Evolutionary conservation across 2,329 filamentous ascomycete species (phyloP).

Genomic region (Clonostachys chloroleuca): DNA sequence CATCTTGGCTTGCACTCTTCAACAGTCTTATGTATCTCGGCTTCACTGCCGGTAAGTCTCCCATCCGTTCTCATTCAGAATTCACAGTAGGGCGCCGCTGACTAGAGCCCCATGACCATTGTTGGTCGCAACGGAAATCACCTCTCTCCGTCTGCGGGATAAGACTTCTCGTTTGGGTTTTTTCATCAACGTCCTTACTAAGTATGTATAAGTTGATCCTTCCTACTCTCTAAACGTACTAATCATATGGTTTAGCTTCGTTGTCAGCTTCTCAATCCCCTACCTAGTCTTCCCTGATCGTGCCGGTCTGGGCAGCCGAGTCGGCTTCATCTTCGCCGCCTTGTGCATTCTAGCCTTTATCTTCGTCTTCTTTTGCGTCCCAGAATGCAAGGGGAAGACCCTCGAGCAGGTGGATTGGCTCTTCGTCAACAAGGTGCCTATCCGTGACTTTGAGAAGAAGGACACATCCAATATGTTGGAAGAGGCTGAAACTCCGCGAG

Average conservation of each 20-base stretch:
- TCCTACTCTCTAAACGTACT: too few species aligned
- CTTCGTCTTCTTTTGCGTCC: constrained; percentile 11
- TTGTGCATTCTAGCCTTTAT: constrained; percentile 6
- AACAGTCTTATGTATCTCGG: constrained; percentile 1
- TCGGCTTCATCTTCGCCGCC: constrained; percentile 13
- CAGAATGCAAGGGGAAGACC: constrained; percentile 11
- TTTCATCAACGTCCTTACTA: constrained; percentile 19
- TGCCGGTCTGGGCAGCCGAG: constrained; percentile 22
- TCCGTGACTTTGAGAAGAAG: not conserved
- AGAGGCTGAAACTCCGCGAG: too few species aligned
- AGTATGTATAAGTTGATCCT: constrained; percentile 7
- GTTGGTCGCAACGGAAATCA: constrained; percentile 24
- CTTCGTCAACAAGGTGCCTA: constrained; percentile 5
- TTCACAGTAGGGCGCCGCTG: constrained; percentile 1
- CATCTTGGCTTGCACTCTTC: not conserved
- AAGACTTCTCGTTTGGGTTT: constrained; percentile 17
- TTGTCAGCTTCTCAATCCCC: constrained; percentile 26
- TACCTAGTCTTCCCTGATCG: constrained; percentile 28
- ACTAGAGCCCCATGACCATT: constrained; percentile 24
- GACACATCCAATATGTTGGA: too few species aligned
- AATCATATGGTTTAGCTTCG: constrained; percentile 4
- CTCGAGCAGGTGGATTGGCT: constrained; percentile 15
- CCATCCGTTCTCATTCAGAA: not conserved
- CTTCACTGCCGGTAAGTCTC: not conserved
- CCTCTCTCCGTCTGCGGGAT: constrained; percentile 19